Evolutionary conservation across 495 filamentous ascomycete genomes (phyloP), one percentile per base, ranked within the genome.

Genomic region (Lophiostoma macrostomum): DNA sequence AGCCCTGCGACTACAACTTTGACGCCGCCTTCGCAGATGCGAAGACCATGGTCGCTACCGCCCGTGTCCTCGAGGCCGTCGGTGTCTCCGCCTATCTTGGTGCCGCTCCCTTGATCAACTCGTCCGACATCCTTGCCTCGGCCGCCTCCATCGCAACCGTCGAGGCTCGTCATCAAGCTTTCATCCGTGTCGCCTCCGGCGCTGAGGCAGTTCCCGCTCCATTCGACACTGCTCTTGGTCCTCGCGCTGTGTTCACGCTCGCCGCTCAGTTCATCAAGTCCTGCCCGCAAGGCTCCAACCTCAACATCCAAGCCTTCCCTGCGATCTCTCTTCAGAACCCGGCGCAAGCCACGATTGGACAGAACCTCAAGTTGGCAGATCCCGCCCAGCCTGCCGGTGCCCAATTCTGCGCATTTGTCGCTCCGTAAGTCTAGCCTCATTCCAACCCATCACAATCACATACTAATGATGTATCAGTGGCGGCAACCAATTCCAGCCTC

Each of bases 1-100:
- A 78, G 68, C 72, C 76, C 0, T 84, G 81, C 72, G 67, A 68
- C 42, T 84, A 84, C 71, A 74, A 83, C 71, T 84, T 84, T 53
- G 53, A 56, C 25, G 53, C 53, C 23, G 75, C 74, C 56, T 77
- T 83, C 64, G 80, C 79, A 27, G 71, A 78, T 63, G 80, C 80
- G 25, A 69, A 72, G 19, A 71, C 68, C 48, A 83, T 84, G 80
- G 73, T 83, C 27, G 76, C 69, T 28, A 81, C 79, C 2, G 81
- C 80, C 19, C 72, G 75, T 34, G 67, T 83, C 31, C 77, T 84
- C 34, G 81, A 84, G 64, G 79, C 77, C 52, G 77, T 83, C 46
- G 81, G 81, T 50, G 67, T 84, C 31, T 79, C 76, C 23, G 81
- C 81, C 52, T 73, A 67, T 48, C 75, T 83, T 28, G 81, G 81